A percentile compares a stretch with the other conserved stretches of the same genome.
phyloP scores from a whole-genome alignment of 2,329 filamentous ascomycete genomes.

The Tolypocladium capitatum region DNA sequence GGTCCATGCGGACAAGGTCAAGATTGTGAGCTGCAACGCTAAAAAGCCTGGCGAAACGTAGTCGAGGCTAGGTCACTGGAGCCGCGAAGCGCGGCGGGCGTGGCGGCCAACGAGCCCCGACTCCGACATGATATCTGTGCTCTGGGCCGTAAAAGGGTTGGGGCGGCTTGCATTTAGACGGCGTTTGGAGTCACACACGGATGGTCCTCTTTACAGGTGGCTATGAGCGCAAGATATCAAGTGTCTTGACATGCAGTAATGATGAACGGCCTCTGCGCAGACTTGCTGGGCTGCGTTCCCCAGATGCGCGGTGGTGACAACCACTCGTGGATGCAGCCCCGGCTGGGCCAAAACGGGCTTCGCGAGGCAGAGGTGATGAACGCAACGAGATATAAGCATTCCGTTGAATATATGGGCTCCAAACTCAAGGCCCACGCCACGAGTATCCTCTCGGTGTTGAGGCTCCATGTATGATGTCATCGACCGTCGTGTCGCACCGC shows the following conservation, averaged over 20 bases:
- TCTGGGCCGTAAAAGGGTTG: background rate
- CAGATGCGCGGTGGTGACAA: background rate
- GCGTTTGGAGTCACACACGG: slow-evolving; percentile 4
- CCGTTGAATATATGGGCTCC: background rate
- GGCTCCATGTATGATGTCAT: too few relatives aligned
- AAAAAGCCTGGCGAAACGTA: slow-evolving; percentile 44
- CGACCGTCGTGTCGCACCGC: too few relatives aligned
- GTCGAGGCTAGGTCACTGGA: background rate
- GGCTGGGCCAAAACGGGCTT: background rate
- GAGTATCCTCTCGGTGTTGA: too few relatives aligned
- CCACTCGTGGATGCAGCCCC: background rate
- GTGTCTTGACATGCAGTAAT: too few relatives aligned
- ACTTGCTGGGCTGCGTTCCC: background rate
- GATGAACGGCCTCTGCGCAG: background rate
- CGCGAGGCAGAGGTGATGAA: background rate
- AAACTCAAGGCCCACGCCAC: too few relatives aligned
- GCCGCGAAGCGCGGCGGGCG: background rate
- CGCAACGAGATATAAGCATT: background rate
- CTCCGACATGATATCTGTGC: too few relatives aligned
- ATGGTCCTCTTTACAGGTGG: background rate
- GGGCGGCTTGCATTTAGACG: slow-evolving; percentile 5
- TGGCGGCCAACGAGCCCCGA: background rate
- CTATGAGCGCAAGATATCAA: background rate
- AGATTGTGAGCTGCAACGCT: slow-evolving; percentile 96
- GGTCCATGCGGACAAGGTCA: slow-evolving; percentile 80